Evolutionary conservation across 2,329 filamentous ascomycete genomes (phyloP), one percentile per base, ranked within the genome.

Genomic region (Epichloe sp.): DNA sequence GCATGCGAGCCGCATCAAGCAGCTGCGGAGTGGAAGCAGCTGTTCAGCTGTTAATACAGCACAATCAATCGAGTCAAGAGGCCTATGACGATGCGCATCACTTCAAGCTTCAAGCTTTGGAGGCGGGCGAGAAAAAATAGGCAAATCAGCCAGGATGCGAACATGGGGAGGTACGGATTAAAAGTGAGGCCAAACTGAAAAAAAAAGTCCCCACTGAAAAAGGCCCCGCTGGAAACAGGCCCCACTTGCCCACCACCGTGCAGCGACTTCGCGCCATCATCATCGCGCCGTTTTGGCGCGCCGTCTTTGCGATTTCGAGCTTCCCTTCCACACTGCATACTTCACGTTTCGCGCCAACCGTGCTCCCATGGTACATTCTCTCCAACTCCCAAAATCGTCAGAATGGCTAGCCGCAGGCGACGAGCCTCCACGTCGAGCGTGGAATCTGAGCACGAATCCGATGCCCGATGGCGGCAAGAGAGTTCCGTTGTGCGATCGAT

Each of bases 361-460:
- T 43, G 19, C 26, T 31, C 26, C 3, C 40, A 23, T 40, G 42
- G 35, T 36, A 4, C 14, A 37, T 17, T 34, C 8, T 44, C 52
- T 35, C 17, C 40, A 17, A 38, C 43, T 34, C 2, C 5, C 21
- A 10, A 31, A 2, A 35, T 38, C 35, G 35, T 35, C 55, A 60
- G 53, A 58, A 74, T 73, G 68, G 58, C 57, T 49, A 63, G 67
- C 53, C 69, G 68, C 52, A 63, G 55, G 53, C 69, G 74, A 35
- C 67, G 67, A 44, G 62, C 62, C 34, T 75, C 74, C 35, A 65
- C 67, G 48, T 74, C 74, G 21, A 75, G 70, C 35, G 68, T 70
- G 43, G 70, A 69, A 44, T 71, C 69, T 1, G 57, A 70, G 51
- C 67, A 74, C 52, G 60, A 70, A 31, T 51, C 60, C 44, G 61